Percentiles rank a stretch among this genome's conserved stretches.
Evolutionary conservation across 257 asterid genomes (phyloP).

Genomic region (Catharanthus roseus): DNA sequence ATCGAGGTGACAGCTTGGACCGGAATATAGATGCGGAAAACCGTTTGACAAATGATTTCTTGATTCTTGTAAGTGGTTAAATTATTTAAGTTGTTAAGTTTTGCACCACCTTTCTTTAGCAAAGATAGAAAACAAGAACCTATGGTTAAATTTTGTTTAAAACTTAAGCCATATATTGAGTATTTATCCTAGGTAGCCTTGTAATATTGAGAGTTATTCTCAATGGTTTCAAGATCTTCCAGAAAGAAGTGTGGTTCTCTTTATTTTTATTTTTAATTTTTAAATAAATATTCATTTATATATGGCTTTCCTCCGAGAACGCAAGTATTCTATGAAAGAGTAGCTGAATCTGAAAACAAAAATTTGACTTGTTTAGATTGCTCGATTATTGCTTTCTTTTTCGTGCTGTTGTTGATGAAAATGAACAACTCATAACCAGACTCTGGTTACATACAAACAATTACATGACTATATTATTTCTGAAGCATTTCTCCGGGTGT

Average conservation of each 20-base stretch:
- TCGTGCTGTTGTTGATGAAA: not conserved
- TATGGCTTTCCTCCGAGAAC: not conserved
- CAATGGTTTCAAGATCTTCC: not conserved
- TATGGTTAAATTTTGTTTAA: not conserved
- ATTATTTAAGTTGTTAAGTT: not conserved
- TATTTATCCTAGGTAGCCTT: not conserved
- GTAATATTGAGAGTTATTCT: not conserved
- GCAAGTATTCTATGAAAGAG: not conserved
- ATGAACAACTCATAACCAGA: not conserved
- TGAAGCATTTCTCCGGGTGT: not conserved
- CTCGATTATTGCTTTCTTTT: not conserved
- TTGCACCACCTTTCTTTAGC: not conserved
- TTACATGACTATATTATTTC: not conserved
- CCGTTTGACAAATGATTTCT: constrained; percentile 53
- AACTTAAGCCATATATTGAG: not conserved
- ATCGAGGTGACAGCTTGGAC: constrained; percentile 94
- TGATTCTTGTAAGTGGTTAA: constrained; percentile 68
- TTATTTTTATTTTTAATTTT: not conserved
- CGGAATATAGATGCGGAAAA: constrained; percentile 76
- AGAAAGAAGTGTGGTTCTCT: not conserved
- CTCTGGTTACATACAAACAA: not conserved
- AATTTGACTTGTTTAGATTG: not conserved
- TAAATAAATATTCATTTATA: too few species aligned
- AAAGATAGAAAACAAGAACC: not conserved
- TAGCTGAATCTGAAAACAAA: not conserved